These are phyloP conservation scores for Raphidocelis subcapitata DNA, from an alignment of 139 green algal genomes.

Conservation along the genomic window DNA sequence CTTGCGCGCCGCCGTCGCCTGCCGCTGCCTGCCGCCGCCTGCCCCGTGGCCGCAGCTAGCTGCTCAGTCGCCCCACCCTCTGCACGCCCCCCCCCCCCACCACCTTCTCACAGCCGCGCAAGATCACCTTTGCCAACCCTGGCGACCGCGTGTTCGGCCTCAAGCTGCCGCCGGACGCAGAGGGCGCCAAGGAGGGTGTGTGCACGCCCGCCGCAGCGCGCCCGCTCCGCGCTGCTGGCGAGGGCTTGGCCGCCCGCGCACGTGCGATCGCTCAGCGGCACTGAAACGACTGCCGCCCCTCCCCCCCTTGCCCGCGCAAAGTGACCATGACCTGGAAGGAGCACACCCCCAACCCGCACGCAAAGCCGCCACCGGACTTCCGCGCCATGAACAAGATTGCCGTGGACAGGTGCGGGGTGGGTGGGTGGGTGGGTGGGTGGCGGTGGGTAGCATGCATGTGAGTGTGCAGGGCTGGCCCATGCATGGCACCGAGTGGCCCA, in stretches of 20 bases:
- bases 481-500: too few relatives aligned
- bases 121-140: conserved; percentile 9
- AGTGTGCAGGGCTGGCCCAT: neutral
- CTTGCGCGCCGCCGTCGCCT: neutral
- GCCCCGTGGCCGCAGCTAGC: neutral
- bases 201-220: neutral
- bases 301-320: neutral
- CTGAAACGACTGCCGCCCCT: neutral
- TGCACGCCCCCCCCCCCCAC: too few relatives aligned
- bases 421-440: neutral
- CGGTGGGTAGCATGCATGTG: neutral
- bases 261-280: too few relatives aligned
- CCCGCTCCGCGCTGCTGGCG: too few relatives aligned
- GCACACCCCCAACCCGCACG: conserved; percentile 44
- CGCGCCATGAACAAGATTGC: conserved; percentile 51
- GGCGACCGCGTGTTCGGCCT: conserved; percentile 3
- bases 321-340: conserved; percentile 48
- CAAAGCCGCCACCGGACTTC: conserved; percentile 49
- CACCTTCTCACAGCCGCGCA: conserved; percentile 3
- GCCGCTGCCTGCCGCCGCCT: too few relatives aligned
- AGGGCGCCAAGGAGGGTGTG: conserved; percentile 14
- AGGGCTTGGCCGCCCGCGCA: too few relatives aligned
- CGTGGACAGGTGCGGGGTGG: conserved; percentile 25
- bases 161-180: conserved; percentile 1
- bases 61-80: neutral